These are phyloP conservation scores for Torulaspora franciscae DNA, from an alignment of 805 yeast genomes.

Conservation along the genomic window DNA sequence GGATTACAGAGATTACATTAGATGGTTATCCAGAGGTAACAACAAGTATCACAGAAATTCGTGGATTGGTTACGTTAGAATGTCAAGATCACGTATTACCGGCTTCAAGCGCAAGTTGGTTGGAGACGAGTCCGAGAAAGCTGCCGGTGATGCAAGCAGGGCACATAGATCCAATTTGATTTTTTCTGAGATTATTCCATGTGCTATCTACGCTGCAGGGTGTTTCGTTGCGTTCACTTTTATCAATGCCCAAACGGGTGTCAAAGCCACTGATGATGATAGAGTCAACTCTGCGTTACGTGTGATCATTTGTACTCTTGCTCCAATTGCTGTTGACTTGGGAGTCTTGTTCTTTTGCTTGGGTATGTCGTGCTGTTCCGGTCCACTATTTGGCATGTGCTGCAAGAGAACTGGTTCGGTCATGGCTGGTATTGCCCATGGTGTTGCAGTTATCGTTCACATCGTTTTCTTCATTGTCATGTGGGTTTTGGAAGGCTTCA, in stretches of 20 bases:
- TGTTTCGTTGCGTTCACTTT: conserved; percentile 75
- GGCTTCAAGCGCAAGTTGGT: conserved; percentile 73
- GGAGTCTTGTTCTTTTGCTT: conserved; percentile 77
- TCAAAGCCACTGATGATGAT: conserved; percentile 42
- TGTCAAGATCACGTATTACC: conserved; percentile 77
- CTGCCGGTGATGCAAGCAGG: conserved; percentile 78
- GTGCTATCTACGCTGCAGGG: conserved; percentile 70
- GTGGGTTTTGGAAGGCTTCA: conserved; percentile 97
- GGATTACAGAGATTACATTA: conserved; percentile 90
- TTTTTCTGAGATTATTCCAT: conserved; percentile 67
- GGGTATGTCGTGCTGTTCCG: conserved; percentile 92
- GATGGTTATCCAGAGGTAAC: conserved; percentile 90
- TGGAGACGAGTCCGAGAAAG: conserved; percentile 75
- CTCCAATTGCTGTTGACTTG: conserved; percentile 84
- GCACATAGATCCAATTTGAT: conserved; percentile 73
- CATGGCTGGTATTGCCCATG: conserved; percentile 92
- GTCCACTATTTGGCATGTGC: conserved; percentile 90
- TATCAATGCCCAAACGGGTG: conserved; percentile 85
- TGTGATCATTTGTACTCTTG: conserved; percentile 74
- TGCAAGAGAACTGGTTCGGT: conserved; percentile 97
- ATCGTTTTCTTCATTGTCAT: conserved; percentile 84
- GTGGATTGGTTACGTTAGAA: conserved; percentile 80
- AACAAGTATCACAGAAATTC: conserved; percentile 84
- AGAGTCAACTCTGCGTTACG: conserved; percentile 67
- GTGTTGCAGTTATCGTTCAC: conserved; percentile 85